Evolutionary conservation across 352 stramenopile species (phyloP).

Genomic region (Pythium scleroteichum): DNA sequence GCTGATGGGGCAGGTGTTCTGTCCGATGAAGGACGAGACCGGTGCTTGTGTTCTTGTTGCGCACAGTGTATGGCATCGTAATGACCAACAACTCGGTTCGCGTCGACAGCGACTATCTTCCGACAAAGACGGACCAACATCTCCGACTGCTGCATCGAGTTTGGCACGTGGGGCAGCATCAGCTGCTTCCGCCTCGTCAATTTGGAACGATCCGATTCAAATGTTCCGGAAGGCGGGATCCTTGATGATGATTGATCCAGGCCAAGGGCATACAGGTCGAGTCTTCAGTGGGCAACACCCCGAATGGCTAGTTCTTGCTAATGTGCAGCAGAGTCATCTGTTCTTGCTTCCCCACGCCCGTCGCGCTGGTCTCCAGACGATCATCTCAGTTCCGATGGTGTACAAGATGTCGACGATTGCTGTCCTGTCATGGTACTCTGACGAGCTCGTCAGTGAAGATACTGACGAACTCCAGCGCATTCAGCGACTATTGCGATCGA

Average conservation of each 20-base stretch:
- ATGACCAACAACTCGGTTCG: slow-evolving; percentile 19
- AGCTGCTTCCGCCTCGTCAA: slow-evolving; percentile 27
- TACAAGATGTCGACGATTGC: slow-evolving; percentile 81
- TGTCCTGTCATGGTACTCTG: slow-evolving; percentile 80
- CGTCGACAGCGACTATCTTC: background rate
- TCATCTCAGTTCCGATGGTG: slow-evolving; percentile 79
- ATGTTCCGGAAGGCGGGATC: slow-evolving; percentile 73
- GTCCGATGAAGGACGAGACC: slow-evolving; percentile 58
- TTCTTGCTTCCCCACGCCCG: slow-evolving; percentile 74
- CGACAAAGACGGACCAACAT: background rate
- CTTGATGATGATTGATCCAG: slow-evolving; percentile 74
- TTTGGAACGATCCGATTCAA: slow-evolving; percentile 57
- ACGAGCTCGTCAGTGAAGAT: slow-evolving; percentile 54
- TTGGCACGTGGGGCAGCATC: slow-evolving; percentile 6
- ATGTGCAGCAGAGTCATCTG: slow-evolving; percentile 60
- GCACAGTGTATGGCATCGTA: slow-evolving; percentile 76
- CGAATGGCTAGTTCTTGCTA: slow-evolving; percentile 60
- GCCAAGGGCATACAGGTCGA: slow-evolving; percentile 68
- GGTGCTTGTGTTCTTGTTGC: slow-evolving; percentile 62
- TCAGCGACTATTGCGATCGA: slow-evolving; percentile 65
- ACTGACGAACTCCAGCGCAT: slow-evolving; percentile 65
- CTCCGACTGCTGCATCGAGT: slow-evolving; percentile 14
- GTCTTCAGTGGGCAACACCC: slow-evolving; percentile 76
- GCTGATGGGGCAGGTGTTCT: slow-evolving; percentile 76
- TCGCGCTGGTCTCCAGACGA: slow-evolving; percentile 58